Conservation (phyloP, 75 land plant genomes). For the Sequoiadendron giganteum region DNA sequence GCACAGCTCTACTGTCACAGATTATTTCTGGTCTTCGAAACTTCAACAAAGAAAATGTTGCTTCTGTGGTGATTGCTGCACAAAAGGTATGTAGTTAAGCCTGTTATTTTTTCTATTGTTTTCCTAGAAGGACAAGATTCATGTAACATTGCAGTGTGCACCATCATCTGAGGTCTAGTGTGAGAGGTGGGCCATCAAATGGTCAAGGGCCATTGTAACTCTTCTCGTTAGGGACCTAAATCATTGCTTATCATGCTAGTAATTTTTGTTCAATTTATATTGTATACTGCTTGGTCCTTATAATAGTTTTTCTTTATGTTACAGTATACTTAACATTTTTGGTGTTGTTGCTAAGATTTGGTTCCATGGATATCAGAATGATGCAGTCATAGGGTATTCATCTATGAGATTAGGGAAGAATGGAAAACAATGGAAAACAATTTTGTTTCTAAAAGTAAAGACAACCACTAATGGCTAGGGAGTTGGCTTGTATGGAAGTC, state of each 20-base stretch:
- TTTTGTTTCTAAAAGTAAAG: not conserved
- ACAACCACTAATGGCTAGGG: not conserved
- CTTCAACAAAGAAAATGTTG: slow-evolving; percentile 67
- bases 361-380: not conserved
- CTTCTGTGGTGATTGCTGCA: slow-evolving; percentile 87
- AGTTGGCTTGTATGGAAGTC: not conserved
- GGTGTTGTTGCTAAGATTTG: not conserved
- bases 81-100: slow-evolving; percentile 59
- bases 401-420: not conserved
- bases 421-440: not conserved
- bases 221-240: not conserved
- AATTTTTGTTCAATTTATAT: not conserved
- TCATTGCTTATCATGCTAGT: not conserved
- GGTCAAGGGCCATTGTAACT: not conserved
- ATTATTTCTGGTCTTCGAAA: slow-evolving; percentile 88
- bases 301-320: not conserved
- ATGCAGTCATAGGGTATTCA: not conserved
- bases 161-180: not conserved
- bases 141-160: not conserved
- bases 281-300: not conserved
- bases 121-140: not conserved
- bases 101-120: slow-evolving; percentile 5
- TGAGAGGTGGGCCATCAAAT: not conserved
- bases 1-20: slow-evolving; percentile 30
- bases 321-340: not conserved